These are phyloP conservation scores for Digitaria exilis DNA, from an alignment of 202 grass and related monocot species.

Conservation along the genomic window DNA sequence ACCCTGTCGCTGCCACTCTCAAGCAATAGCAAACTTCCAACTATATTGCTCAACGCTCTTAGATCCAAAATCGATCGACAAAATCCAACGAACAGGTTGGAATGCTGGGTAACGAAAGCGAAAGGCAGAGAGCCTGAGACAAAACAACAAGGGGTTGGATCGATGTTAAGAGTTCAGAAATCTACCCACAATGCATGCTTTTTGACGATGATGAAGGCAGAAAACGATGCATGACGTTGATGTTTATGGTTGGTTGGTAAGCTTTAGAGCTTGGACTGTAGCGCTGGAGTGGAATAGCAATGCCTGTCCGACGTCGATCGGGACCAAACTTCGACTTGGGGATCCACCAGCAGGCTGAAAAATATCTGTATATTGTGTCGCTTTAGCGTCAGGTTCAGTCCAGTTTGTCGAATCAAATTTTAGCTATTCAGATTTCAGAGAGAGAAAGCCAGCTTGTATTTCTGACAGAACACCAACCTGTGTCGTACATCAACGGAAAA, in stretches of 20 bases:
- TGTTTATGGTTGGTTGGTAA: neutral
- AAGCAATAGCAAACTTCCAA: neutral
- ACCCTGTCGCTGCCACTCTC: no score
- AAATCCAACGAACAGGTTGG: neutral
- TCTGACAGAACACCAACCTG: neutral
- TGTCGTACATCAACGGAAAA: neutral
- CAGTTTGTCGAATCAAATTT: neutral
- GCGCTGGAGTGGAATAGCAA: neutral
- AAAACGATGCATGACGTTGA: neutral
- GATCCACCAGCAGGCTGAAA: neutral
- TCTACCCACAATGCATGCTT: neutral
- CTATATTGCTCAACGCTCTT: neutral
- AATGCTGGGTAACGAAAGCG: neutral
- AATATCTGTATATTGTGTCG: neutral
- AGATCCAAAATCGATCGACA: neutral
- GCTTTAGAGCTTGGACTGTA: no score
- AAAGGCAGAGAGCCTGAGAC: constrained; percentile 2
- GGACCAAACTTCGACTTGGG: neutral
- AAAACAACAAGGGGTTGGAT: constrained; percentile 14
- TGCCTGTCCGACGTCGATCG: neutral
- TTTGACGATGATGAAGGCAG: neutral
- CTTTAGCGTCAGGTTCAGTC: neutral
- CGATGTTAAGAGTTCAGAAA: neutral
- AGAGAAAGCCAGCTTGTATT: neutral
- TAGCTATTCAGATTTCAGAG: neutral